Base-by-base conservation (phyloP, 768 basidiomycete genomes). In the Phlebiopsis flavidoalba region DNA sequence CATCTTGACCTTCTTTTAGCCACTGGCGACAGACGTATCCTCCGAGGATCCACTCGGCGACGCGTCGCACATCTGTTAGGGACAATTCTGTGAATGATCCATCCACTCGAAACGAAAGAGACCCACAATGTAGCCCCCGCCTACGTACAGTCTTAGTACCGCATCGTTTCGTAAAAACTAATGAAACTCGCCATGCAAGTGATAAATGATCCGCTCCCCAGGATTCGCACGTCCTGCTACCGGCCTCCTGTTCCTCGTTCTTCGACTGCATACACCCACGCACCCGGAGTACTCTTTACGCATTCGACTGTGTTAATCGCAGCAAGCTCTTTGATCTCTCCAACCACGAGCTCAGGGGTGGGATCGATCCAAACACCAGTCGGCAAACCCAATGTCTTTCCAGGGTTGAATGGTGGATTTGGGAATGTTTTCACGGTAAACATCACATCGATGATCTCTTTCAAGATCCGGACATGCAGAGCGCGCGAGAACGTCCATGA, bases 271-370 rank as follows among this genome's bases (percentile, higher is more conserved):
- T 71, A 57, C 65, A 69, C 12, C 67, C 71, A 43, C 56, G 59
- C 3, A 64, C 61, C 19, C 57, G 56, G 35, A n/a, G n/a, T n/a
- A n/a, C n/a, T n/a, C n/a, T n/a, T n/a, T n/a, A 67, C 55, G 15
- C 65, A 50, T 47, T 65, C 24, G 45, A 73, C 68, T 0, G 57
- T 67, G 52, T 63, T 66, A 22, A 31, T 50, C 55, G 63, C 56
- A 1, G 66, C 67, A 21, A 65, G 60, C 35, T 64, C 53, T 46
- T 60, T 63, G 45, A 77, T 65, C 26, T 69, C 67, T 15, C 64
- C 62, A 19, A 60, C 63, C n/a, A 73, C 66, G 19, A 65, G 58
- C 60, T 37, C 19, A 47, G 24, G 59, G 5, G 35, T 26, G 7
- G 59, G 24, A 14, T 60, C 53, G 6, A 60, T 52, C 52, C 52